A percentile compares a stretch with the other conserved stretches of the same genome.
Conservation (phyloP, 495 filamentous ascomycete genomes). For the Xylaria scruposa region DNA sequence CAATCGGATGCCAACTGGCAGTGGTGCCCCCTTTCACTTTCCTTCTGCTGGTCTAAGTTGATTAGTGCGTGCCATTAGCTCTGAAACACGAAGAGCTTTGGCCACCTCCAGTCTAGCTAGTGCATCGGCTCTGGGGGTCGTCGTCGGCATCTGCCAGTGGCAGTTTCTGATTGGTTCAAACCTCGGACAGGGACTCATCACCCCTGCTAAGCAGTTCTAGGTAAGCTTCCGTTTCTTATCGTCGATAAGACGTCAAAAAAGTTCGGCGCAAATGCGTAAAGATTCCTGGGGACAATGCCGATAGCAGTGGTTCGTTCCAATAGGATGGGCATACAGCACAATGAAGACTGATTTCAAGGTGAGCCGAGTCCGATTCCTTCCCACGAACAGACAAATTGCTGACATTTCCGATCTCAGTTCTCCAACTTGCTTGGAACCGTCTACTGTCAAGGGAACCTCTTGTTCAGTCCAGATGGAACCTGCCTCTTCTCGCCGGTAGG, state of each 20-base stretch:
- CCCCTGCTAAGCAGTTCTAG: neutral
- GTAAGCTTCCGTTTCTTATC: conserved; percentile 35
- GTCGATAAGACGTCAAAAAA: conserved; percentile 43
- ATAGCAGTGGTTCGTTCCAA: neutral
- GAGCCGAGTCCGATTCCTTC: conserved; percentile 7
- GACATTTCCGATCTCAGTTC: conserved; percentile 61
- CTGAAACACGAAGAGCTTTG: conserved; percentile 39
- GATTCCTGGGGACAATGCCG: neutral
- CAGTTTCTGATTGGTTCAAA: neutral
- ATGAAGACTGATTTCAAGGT: conserved; percentile 99
- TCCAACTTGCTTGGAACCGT: conserved; percentile 96
- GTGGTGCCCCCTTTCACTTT: conserved; percentile 9
- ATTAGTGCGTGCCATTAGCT: conserved; percentile 2
- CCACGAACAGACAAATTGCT: neutral
- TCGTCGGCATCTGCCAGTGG: neutral
- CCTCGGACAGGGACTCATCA: neutral
- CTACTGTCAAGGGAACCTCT: conserved; percentile 94
- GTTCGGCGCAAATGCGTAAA: conserved; percentile 19
- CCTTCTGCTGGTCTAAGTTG: neutral
- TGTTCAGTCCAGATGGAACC: conserved; percentile 96
- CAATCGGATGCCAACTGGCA: conserved; percentile 16
- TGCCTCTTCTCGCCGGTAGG: conserved; percentile 96
- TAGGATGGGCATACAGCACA: conserved; percentile 41
- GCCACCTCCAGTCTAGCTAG: conserved; percentile 26
- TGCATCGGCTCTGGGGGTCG: neutral